phyloP scores from a whole-genome alignment of 176 grass and related monocot species.

The Triticum dicoccoides region DNA sequence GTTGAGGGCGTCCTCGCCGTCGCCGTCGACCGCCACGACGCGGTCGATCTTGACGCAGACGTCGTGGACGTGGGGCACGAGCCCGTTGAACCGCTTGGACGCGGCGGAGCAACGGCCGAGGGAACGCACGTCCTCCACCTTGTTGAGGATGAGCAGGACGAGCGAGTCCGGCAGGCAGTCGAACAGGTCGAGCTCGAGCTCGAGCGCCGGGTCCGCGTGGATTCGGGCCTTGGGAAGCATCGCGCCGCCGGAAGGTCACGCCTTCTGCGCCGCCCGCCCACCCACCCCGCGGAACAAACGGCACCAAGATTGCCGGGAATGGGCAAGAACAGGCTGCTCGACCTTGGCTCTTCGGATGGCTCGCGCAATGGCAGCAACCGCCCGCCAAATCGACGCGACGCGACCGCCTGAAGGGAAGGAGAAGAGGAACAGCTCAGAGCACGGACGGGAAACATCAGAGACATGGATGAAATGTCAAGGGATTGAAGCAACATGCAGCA shows the following conservation, averaged over 20 bases:
- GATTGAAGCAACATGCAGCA: neutral
- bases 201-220: constrained; percentile 59
- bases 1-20: constrained; percentile 65
- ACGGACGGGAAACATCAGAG: neutral
- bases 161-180: constrained; percentile 83
- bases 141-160: constrained; percentile 83
- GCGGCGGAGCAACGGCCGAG: constrained; percentile 78
- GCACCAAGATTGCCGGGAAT: neutral
- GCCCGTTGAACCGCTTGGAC: constrained; percentile 60
- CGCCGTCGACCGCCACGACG: constrained; percentile 66
- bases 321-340: neutral
- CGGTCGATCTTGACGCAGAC: constrained; percentile 76
- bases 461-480: neutral
- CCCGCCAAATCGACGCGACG: constrained; percentile 11
- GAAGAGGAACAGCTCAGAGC: constrained; percentile 8
- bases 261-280: neutral
- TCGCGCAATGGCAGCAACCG: neutral
- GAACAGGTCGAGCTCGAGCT: constrained; percentile 50
- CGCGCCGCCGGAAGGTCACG: neutral
- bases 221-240: constrained; percentile 82
- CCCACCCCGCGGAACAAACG: neutral
- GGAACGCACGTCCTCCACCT: constrained; percentile 77
- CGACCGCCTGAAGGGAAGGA: constrained; percentile 26
- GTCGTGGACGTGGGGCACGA: constrained; percentile 71
- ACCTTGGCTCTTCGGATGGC: neutral